Percentiles rank a stretch among this genome's conserved stretches.
These are phyloP conservation scores for Simmondsia chinensis DNA, from an alignment of 148 eudicot genomes.

Conservation along the genomic window DNA sequence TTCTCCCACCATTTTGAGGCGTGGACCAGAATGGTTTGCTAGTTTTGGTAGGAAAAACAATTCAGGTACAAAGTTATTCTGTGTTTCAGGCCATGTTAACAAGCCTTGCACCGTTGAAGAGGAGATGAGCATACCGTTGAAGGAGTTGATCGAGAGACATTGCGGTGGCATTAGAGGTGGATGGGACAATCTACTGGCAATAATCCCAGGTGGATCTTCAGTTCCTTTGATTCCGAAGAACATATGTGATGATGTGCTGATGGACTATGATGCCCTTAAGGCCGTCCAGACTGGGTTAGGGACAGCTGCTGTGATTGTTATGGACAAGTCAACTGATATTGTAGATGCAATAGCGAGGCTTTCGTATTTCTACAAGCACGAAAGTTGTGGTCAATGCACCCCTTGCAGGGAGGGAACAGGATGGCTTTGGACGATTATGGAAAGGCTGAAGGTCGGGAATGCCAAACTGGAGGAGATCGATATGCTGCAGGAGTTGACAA, in stretches of 20 bases:
- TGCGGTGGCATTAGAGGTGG: conserved; percentile 97
- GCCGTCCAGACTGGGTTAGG: conserved; percentile 80
- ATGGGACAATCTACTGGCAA: conserved; percentile 93
- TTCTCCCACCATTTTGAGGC: conserved; percentile 79
- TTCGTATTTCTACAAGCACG: conserved; percentile 89
- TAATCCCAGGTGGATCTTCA: conserved; percentile 93
- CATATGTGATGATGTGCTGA: conserved; percentile 81
- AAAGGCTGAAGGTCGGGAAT: conserved; percentile 78
- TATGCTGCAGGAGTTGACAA: conserved; percentile 93
- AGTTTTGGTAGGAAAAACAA: conserved; percentile 90
- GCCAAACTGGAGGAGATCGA: conserved; percentile 92
- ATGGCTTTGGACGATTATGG: conserved; percentile 92
- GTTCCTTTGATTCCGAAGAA: conserved; percentile 79
- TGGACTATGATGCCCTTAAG: conserved; percentile 97
- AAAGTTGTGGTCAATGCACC: conserved; percentile 91
- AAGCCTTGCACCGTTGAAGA: conserved; percentile 97
- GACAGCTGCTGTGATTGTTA: conserved; percentile 90
- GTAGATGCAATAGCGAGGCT: conserved; percentile 91
- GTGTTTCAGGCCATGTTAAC: conserved; percentile 90
- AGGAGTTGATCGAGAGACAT: conserved; percentile 84
- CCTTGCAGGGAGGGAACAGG: conserved; percentile 93
- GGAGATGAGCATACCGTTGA: conserved; percentile 92
- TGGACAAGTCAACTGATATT: conserved; percentile 93
- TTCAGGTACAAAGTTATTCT: conserved; percentile 77
- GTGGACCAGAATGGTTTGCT: conserved; percentile 92